These are phyloP conservation scores for Terana coerulea DNA, from an alignment of 768 basidiomycete genomes.

Conservation along the genomic window DNA sequence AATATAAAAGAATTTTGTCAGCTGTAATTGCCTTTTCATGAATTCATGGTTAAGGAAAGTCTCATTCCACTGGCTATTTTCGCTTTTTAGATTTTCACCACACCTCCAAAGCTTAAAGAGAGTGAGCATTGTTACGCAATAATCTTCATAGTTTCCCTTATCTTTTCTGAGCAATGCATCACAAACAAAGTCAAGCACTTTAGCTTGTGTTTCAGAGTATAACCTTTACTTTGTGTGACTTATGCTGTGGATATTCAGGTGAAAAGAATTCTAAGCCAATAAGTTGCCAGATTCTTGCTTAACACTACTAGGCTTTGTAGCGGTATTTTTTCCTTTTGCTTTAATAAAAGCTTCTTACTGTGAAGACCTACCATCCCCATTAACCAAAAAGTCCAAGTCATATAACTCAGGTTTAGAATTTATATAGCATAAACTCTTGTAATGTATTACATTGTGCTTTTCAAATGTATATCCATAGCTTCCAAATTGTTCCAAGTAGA, in stretches of 20 bases:
- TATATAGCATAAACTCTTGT: background rate
- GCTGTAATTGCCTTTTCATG: constrained; percentile 15
- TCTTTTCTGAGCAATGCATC: constrained; percentile 26
- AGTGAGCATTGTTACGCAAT: constrained; percentile 16
- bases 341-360: too few species aligned
- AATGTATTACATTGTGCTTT: background rate
- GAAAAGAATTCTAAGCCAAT: too few species aligned
- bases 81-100: background rate
- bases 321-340: background rate
- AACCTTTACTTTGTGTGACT: constrained; percentile 21
- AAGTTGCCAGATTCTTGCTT: too few species aligned
- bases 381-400: background rate
- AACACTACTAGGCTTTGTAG: background rate
- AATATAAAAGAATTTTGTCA: constrained; percentile 24
- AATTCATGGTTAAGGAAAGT: background rate
- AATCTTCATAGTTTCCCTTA: constrained; percentile 17
- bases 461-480: background rate
- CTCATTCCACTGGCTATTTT: background rate
- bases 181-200: constrained; percentile 29
- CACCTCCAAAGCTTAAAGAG: constrained; percentile 14
- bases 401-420: background rate
- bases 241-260: constrained; percentile 13
- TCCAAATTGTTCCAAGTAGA: background rate
- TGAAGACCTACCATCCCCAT: too few species aligned
- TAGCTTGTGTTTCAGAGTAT: background rate